These are phyloP conservation scores for Beta vulgaris DNA, from an alignment of 148 eudicot species.

Conservation along the genomic window DNA sequence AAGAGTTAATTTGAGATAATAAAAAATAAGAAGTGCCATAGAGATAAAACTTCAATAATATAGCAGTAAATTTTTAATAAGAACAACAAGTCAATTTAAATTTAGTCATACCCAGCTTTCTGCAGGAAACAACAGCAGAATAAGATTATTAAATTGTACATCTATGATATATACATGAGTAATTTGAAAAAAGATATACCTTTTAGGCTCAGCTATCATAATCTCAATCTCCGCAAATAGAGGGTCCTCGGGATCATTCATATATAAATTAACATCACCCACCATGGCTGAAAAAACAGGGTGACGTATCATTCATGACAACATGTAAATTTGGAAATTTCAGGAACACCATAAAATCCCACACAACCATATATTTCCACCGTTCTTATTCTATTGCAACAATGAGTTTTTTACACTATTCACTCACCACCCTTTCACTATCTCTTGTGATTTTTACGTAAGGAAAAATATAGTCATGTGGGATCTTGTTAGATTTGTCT, in stretches of 20 bases:
- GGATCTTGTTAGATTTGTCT: too few species aligned
- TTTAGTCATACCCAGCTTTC: neutral
- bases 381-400: too few species aligned
- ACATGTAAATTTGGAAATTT: too few species aligned
- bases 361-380: neutral
- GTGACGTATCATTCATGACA: neutral
- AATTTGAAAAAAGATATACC: conserved; percentile 9
- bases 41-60: too few species aligned
- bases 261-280: conserved; percentile 90
- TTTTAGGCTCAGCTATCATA: conserved; percentile 89
- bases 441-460: too few species aligned
- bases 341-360: neutral
- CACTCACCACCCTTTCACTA: too few species aligned
- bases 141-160: neutral
- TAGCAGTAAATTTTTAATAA: too few species aligned
- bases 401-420: too few species aligned
- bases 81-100: too few species aligned
- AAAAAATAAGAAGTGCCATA: too few species aligned
- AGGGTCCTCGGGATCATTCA: conserved; percentile 87
- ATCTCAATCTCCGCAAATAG: conserved; percentile 80
- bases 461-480: too few species aligned
- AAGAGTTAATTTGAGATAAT: too few species aligned
- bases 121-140: neutral
- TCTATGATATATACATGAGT: neutral
- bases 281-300: conserved; percentile 52